Conservation (phyloP, 1,139 yeast genomes). For the Casaregolazyma suthepensis region DNA sequence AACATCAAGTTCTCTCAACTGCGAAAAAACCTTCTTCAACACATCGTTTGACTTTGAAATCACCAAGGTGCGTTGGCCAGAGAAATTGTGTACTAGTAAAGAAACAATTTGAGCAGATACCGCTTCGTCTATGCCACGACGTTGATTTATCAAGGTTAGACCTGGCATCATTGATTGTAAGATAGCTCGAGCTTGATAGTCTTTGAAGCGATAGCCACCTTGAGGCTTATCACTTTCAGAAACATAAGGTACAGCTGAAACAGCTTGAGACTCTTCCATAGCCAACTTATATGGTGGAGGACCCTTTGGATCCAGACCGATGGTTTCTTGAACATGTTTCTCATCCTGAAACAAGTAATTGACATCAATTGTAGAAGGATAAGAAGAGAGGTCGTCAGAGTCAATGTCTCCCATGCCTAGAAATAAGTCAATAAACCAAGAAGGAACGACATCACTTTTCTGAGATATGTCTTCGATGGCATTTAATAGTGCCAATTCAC, state of each 20-base stretch:
- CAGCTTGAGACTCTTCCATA: constrained; percentile 8
- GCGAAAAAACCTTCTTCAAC: constrained; percentile 23
- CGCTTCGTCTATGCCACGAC: constrained; percentile 42
- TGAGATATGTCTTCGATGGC: not conserved
- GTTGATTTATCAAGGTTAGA: constrained; percentile 39
- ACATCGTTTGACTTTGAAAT: constrained; percentile 29
- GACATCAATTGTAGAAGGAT: constrained; percentile 14
- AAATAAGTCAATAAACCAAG: constrained; percentile 35
- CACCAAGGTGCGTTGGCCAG: constrained; percentile 35
- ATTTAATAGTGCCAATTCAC: not conserved
- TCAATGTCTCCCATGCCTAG: constrained; percentile 34
- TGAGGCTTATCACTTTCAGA: not conserved
- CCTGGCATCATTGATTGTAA: constrained; percentile 32
- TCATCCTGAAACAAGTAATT: constrained; percentile 24
- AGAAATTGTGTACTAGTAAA: constrained; percentile 20
- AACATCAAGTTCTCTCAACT: constrained; percentile 21
- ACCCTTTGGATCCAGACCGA: not conserved
- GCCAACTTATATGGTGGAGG: constrained; percentile 14
- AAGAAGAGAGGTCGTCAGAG: constrained; percentile 15
- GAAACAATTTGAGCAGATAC: constrained; percentile 26
- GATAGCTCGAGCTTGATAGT: constrained; percentile 34
- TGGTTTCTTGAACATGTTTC: constrained; percentile 19
- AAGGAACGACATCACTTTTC: constrained; percentile 26
- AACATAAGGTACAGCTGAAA: constrained; percentile 10
- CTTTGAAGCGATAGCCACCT: constrained; percentile 18